These are phyloP conservation scores for Pythium monospermum DNA, from an alignment of 352 stramenopile species.

Conservation along the genomic window DNA sequence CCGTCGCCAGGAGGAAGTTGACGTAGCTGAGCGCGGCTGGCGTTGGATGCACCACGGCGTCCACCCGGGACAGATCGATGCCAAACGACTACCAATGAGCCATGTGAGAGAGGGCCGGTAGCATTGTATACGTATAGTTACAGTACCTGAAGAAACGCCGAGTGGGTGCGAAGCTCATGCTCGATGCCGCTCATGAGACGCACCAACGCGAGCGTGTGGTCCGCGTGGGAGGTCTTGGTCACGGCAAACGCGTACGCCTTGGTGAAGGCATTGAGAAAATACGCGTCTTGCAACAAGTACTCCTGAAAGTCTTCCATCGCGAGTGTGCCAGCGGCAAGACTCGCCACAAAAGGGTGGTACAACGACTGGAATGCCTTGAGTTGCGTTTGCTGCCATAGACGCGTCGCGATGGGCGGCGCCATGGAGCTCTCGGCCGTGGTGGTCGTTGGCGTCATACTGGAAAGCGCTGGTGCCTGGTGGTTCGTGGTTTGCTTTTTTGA, in stretches of 20 bases:
- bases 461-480: not conserved
- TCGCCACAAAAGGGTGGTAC: slow-evolving; percentile 51
- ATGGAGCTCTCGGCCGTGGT: not conserved
- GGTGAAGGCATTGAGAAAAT: slow-evolving; percentile 44
- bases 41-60: slow-evolving; percentile 20
- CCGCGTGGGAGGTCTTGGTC: slow-evolving; percentile 32
- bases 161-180: slow-evolving; percentile 37
- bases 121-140: not conserved
- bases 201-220: slow-evolving; percentile 34
- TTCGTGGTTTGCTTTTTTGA: slow-evolving; percentile 2
- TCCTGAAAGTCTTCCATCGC: slow-evolving; percentile 28
- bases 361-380: slow-evolving; percentile 29
- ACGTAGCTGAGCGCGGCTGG: slow-evolving; percentile 40
- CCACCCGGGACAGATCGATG: slow-evolving; percentile 33
- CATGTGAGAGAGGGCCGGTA: not conserved
- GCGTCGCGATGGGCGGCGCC: slow-evolving; percentile 8
- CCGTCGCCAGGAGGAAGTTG: slow-evolving; percentile 41
- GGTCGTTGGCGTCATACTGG: slow-evolving; percentile 1
- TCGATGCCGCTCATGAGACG: slow-evolving; percentile 41
- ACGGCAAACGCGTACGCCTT: slow-evolving; percentile 45
- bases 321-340: slow-evolving; percentile 31
- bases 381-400: slow-evolving; percentile 32
- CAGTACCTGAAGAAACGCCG: slow-evolving; percentile 36
- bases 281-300: slow-evolving; percentile 55
- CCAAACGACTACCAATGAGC: slow-evolving; percentile 27